Percentiles rank a stretch among this genome's conserved stretches.
Evolutionary conservation across 345 rosid species (phyloP).

Genomic region (Ceriops zippeliana): DNA sequence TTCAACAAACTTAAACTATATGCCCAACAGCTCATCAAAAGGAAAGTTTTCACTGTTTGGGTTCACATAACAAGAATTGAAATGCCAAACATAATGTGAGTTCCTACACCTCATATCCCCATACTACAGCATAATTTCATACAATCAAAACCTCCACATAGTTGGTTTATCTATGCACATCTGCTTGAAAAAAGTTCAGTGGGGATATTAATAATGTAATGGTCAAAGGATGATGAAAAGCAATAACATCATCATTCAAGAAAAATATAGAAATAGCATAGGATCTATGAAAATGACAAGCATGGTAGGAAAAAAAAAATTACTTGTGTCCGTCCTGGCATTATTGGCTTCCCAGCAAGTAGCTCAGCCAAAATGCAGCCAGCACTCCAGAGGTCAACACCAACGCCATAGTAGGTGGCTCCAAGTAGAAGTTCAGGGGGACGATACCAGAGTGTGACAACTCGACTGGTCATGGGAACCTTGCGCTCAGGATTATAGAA

Average conservation of each 20-base stretch:
- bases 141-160: background rate
- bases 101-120: background rate
- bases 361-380: conserved; percentile 94
- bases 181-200: background rate
- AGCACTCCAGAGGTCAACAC: conserved; percentile 95
- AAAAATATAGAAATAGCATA: background rate
- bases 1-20: no score
- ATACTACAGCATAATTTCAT: background rate
- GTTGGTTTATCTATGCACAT: background rate
- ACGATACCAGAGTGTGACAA: conserved; percentile 95
- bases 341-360: conserved; percentile 77
- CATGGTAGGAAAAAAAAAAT: background rate
- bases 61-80: no score
- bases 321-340: conserved; percentile 96
- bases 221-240: background rate
- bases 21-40: no score
- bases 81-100: no score
- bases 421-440: conserved; percentile 96
- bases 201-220: background rate
- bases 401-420: conserved; percentile 60
- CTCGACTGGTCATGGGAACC: conserved; percentile 82
- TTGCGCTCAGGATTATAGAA: conserved; percentile 55
- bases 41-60: no score
- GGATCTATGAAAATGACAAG: background rate
- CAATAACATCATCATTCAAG: conserved; percentile 2